These are phyloP conservation scores for Juncus effusus DNA, from an alignment of 176 grass and related monocot genomes.

Conservation along the genomic window DNA sequence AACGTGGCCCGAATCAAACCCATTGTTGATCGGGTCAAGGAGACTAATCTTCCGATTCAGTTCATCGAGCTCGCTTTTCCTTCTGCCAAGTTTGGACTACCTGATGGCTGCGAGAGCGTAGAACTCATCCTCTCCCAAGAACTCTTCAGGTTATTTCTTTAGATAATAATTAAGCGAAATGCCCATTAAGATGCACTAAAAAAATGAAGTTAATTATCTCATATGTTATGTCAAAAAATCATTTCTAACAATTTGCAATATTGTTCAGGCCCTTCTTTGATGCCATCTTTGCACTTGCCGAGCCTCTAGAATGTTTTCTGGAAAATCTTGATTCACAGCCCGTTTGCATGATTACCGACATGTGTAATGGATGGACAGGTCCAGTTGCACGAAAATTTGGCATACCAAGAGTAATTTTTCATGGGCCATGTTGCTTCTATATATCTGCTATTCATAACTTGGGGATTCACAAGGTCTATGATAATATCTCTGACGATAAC, in stretches of 20 bases:
- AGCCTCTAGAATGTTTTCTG: slow-evolving; percentile 29
- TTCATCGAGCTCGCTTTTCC: slow-evolving; percentile 30
- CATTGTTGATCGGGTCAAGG: slow-evolving; percentile 24
- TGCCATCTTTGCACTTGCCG: slow-evolving; percentile 22
- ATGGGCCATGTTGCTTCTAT: slow-evolving; percentile 38
- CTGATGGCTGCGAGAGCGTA: slow-evolving; percentile 25
- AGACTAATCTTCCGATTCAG: slow-evolving; percentile 26
- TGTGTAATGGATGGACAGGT: slow-evolving; percentile 41
- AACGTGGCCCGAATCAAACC: slow-evolving; percentile 38
- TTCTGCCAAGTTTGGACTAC: slow-evolving; percentile 21
- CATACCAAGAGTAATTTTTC: slow-evolving; percentile 39
- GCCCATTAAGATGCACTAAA: no score
- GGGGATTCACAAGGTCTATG: slow-evolving; percentile 19
- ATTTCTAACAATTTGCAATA: background rate
- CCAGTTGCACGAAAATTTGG: slow-evolving; percentile 37
- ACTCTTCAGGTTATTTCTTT: no score
- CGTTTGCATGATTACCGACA: slow-evolving; percentile 43
- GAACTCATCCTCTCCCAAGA: background rate
- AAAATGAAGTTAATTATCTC: no score
- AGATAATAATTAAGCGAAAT: no score
- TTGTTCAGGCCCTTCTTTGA: slow-evolving; percentile 24
- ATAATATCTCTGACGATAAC: slow-evolving; percentile 2
- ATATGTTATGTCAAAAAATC: no score
- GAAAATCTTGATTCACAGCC: slow-evolving; percentile 1
- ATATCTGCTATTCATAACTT: slow-evolving; percentile 35